Percentiles rank a stretch among this genome's conserved stretches.
Evolutionary conservation across 2,329 filamentous ascomycete species (phyloP).

Genomic region (Colletotrichum filicis): DNA sequence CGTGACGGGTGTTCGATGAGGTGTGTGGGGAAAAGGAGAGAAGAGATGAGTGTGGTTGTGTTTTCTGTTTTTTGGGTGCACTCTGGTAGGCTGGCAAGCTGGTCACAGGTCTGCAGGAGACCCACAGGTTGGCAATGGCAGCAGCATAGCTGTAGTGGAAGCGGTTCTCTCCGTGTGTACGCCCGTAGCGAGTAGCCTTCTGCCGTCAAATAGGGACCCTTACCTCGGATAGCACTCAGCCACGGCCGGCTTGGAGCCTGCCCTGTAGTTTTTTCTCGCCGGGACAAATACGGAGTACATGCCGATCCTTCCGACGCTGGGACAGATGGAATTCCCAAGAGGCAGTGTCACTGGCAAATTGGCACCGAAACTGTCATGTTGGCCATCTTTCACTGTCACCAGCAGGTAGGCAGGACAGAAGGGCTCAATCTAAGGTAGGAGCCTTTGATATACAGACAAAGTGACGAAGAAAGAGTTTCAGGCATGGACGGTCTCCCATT

Average conservation of each 20-base stretch:
- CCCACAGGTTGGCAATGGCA: neutral
- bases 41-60: neutral
- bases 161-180: no score
- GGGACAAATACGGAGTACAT: neutral
- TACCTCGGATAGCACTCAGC: no score
- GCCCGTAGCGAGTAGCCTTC: slow-evolving; percentile 3
- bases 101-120: neutral
- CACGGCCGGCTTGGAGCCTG: neutral
- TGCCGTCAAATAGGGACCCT: neutral
- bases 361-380: no score
- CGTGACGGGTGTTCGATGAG: slow-evolving; percentile 28
- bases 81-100: neutral
- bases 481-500: neutral
- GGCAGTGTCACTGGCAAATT: neutral
- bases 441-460: no score
- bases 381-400: no score
- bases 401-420: no score
- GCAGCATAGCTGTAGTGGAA: no score
- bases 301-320: slow-evolving; percentile 7
- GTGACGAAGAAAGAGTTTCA: neutral
- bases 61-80: neutral
- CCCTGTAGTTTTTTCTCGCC: neutral
- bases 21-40: neutral
- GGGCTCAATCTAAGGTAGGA: no score
- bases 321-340: neutral